Percentiles rank a stretch among this genome's conserved stretches.
Evolutionary conservation across 148 eudicot genomes (phyloP).

Genomic region (Polygonum aviculare): DNA sequence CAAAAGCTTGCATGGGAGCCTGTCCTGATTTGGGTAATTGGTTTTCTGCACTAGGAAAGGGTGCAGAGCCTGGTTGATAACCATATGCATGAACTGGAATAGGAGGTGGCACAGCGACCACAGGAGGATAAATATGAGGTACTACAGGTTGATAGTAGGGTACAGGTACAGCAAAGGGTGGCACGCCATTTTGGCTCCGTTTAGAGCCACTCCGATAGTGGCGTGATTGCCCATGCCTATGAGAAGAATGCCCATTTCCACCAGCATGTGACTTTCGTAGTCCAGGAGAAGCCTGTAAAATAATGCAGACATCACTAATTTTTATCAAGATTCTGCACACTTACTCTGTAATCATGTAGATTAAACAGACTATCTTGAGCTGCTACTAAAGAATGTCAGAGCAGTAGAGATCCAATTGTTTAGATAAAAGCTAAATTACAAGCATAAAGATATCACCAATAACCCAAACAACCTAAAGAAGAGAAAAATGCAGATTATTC

Average conservation of each 20-base stretch:
- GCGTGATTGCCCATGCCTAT: slow-evolving; percentile 23
- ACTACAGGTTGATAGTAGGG: slow-evolving; percentile 37
- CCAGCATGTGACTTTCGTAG: slow-evolving; percentile 37
- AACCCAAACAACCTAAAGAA: not conserved
- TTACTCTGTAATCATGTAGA: not conserved
- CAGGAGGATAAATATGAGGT: slow-evolving; percentile 36
- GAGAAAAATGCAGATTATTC: not conserved
- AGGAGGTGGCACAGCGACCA: slow-evolving; percentile 35
- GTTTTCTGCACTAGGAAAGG: slow-evolving; percentile 27
- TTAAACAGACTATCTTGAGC: not conserved
- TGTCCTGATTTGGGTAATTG: slow-evolving; percentile 28
- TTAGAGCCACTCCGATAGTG: slow-evolving; percentile 35
- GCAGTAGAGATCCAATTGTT: not conserved
- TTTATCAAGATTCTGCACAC: not conserved
- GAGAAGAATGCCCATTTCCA: slow-evolving; percentile 28
- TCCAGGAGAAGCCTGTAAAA: slow-evolving; percentile 30
- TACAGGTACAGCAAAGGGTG: slow-evolving; percentile 37
- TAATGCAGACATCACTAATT: slow-evolving; percentile 1
- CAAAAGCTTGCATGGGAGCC: slow-evolving; percentile 29
- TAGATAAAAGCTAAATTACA: too few species aligned
- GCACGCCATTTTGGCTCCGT: slow-evolving; percentile 31
- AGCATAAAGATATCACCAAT: not conserved
- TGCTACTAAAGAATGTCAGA: not conserved
- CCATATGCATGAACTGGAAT: slow-evolving; percentile 41
- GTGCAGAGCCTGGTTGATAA: slow-evolving; percentile 26